Conservation (phyloP, 148 eudicot species). For the Rhododendron simsii region DNA sequence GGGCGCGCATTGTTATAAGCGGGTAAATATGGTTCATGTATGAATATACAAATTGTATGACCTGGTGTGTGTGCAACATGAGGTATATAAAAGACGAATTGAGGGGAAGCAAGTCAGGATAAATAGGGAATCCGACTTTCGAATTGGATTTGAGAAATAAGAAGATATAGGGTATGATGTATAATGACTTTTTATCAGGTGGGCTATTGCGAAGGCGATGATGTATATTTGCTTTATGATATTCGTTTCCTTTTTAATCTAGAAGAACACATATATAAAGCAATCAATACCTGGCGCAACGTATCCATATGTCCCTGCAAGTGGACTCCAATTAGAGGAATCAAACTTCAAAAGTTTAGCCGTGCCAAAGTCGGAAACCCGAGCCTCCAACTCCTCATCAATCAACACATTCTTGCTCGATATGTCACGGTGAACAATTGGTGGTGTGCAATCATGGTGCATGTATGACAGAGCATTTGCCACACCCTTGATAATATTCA, state of each 20-base stretch:
- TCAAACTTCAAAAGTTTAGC: neutral
- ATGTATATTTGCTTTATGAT: neutral
- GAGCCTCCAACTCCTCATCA: neutral
- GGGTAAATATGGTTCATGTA: neutral
- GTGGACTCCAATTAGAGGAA: neutral
- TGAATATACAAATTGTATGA: neutral
- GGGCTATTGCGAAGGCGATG: neutral
- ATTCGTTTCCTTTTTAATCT: neutral
- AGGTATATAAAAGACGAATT: neutral
- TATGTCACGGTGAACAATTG: slow-evolving; percentile 4
- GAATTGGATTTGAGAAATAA: neutral
- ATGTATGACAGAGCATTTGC: slow-evolving; percentile 5
- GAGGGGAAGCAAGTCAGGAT: neutral
- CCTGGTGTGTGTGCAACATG: neutral
- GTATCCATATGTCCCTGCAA: neutral
- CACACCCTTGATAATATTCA: slow-evolving; percentile 1
- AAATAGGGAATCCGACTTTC: neutral
- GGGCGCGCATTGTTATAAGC: neutral
- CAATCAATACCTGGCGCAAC: neutral
- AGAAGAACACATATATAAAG: neutral
- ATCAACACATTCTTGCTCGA: neutral
- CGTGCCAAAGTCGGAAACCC: neutral
- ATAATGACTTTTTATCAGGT: too few relatives aligned
- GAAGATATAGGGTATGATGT: neutral
- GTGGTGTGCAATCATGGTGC: slow-evolving; percentile 15